Conservation (phyloP, 345 rosid genomes). For the Citrus reticulata region DNA sequence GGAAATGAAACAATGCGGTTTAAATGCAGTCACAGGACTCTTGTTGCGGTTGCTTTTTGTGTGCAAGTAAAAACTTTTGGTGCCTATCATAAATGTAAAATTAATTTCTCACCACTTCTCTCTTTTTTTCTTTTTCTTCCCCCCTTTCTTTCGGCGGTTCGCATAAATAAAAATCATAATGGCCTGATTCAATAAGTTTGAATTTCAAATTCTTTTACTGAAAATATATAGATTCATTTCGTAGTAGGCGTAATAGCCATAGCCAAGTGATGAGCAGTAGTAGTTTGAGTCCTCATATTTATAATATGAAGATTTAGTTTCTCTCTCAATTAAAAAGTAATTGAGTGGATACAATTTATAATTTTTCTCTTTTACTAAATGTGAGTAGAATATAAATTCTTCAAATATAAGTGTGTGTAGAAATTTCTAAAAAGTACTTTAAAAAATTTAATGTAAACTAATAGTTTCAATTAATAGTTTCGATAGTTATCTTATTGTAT, state of each 20-base stretch:
- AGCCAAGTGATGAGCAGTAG: too few species aligned
- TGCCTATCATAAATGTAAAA: conserved; percentile 29
- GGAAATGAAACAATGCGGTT: not conserved
- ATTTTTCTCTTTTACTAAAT: too few species aligned
- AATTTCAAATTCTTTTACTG: not conserved
- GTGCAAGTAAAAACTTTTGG: conserved; percentile 15
- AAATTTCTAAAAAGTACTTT: too few species aligned
- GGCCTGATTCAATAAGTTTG: not conserved
- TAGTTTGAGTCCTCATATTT: too few species aligned
- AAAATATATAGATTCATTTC: not conserved
- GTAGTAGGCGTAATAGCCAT: too few species aligned
- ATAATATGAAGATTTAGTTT: too few species aligned
- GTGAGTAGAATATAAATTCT: accelerated
- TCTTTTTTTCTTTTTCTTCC: not conserved
- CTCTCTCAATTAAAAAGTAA: too few species aligned
- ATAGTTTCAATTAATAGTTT: too few species aligned
- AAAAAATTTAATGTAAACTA: too few species aligned
- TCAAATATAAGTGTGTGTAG: too few species aligned
- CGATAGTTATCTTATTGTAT: too few species aligned
- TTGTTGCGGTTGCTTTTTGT: conserved; percentile 10
- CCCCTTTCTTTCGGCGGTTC: not conserved
- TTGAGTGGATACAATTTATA: too few species aligned
- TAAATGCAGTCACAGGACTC: conserved; percentile 47
- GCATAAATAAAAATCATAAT: not conserved
- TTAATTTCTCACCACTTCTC: conserved; percentile 5